phyloP scores from a whole-genome alignment of 371 early-diverging fungal genomes.

The Funneliformis caledonium region DNA sequence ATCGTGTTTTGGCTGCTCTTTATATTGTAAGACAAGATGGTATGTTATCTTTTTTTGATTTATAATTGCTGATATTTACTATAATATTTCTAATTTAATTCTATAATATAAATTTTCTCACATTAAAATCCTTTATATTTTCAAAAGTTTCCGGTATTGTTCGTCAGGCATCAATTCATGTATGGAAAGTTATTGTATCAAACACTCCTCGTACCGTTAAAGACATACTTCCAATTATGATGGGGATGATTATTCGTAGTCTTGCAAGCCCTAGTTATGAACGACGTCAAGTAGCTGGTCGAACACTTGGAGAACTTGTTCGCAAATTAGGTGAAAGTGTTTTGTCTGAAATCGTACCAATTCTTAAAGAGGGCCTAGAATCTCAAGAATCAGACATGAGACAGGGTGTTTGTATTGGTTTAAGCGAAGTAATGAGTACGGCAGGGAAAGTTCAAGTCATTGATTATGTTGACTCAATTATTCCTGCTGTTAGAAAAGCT shows the following conservation, averaged over 20 bases:
- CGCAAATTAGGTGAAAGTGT: conserved; percentile 93
- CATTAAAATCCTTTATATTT: conserved; percentile 2
- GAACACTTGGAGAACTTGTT: conserved; percentile 94
- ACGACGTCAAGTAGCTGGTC: conserved; percentile 81
- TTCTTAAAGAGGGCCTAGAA: conserved; percentile 80
- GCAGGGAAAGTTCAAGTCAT: conserved; percentile 81
- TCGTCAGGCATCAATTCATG: conserved; percentile 85
- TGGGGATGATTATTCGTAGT: conserved; percentile 82
- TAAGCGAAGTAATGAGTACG: conserved; percentile 88
- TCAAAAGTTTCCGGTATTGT: conserved; percentile 72
- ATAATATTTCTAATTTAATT: background rate
- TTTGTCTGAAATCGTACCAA: conserved; percentile 85
- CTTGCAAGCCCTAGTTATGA: conserved; percentile 78
- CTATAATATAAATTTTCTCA: background rate
- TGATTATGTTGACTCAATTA: conserved; percentile 83
- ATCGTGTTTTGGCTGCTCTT: conserved; percentile 87
- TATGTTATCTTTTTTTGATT: conserved; percentile 33
- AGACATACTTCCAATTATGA: conserved; percentile 88
- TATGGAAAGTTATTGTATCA: conserved; percentile 94
- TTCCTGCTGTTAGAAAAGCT: conserved; percentile 81
- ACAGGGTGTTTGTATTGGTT: conserved; percentile 92
- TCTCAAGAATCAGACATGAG: conserved; percentile 70
- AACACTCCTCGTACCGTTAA: conserved; percentile 97
- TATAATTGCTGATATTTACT: background rate
- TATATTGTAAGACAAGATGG: conserved; percentile 90